Conservation (phyloP, 2,329 filamentous ascomycete genomes). For the Reticulascus tulasneorum region DNA sequence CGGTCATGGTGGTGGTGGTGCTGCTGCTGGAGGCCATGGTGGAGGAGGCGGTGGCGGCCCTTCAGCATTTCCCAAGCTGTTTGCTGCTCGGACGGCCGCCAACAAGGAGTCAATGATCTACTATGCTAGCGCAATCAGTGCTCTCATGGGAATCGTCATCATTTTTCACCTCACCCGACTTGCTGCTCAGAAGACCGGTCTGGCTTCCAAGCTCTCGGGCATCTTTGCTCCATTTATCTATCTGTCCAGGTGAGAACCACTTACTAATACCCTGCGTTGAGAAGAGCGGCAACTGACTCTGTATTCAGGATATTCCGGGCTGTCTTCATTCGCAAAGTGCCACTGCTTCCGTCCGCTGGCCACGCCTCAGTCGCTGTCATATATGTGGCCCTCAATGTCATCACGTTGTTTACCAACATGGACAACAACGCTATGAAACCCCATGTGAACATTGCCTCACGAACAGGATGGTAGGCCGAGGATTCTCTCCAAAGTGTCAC, state of each 20-base stretch:
- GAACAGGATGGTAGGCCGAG: constrained; percentile 35
- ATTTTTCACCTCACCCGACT: constrained; percentile 10
- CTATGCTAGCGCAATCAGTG: constrained; percentile 14
- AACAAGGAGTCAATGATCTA: constrained; percentile 21
- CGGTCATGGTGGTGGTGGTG: too few relatives aligned
- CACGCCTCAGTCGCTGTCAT: constrained; percentile 24
- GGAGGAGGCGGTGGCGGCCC: constrained; percentile 2
- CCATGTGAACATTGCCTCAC: constrained; percentile 30
- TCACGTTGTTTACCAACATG: constrained; percentile 28
- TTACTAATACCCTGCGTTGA: too few relatives aligned
- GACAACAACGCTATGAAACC: constrained; percentile 24
- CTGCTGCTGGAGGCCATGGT: too few relatives aligned
- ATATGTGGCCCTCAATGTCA: constrained; percentile 30
- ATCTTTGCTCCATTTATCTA: constrained; percentile 6
- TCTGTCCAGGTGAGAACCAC: constrained; percentile 8
- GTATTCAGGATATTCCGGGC: constrained; percentile 8
- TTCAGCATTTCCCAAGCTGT: constrained; percentile 4
- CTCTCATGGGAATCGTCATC: constrained; percentile 8
- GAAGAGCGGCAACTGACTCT: background rate
- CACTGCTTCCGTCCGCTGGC: constrained; percentile 17
- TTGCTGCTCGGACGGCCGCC: constrained; percentile 13
- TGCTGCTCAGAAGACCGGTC: constrained; percentile 5
- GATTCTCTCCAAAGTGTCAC: background rate
- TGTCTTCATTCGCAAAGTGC: constrained; percentile 9
- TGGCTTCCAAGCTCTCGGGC: constrained; percentile 3